Evolutionary conservation across 495 filamentous ascomycete species (phyloP).

Genomic region (Penicillium maclennaniae): DNA sequence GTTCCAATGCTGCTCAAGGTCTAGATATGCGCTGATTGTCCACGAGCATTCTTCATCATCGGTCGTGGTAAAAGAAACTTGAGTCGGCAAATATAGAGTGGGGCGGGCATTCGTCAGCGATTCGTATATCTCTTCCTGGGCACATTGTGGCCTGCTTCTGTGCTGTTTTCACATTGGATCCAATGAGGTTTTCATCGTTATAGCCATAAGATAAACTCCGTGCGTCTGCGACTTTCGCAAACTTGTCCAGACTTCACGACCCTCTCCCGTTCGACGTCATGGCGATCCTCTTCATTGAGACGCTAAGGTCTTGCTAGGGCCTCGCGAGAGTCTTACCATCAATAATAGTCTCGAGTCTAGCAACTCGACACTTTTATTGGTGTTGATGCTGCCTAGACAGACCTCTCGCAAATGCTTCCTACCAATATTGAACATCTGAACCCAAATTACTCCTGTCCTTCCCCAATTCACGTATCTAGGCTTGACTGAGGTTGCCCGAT

Average conservation of each 20-base stretch:
- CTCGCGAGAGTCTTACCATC: too few relatives aligned
- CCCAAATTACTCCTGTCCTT: neutral
- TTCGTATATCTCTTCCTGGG: conserved; percentile 4
- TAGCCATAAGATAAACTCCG: neutral
- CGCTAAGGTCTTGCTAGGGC: too few relatives aligned
- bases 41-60: neutral
- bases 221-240: neutral
- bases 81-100: conserved; percentile 1
- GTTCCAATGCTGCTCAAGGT: neutral
- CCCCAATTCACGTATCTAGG: neutral
- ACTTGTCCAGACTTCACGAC: neutral
- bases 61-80: neutral
- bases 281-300: neutral
- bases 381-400: too few relatives aligned
- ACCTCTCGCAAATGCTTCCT: too few relatives aligned
- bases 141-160: conserved; percentile 10
- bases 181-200: neutral
- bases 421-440: too few relatives aligned
- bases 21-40: neutral
- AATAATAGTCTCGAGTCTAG: too few relatives aligned
- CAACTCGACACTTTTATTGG: too few relatives aligned
- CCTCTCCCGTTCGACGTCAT: neutral
- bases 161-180: neutral
- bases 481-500: neutral
- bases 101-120: conserved; percentile 15